Evolutionary conservation across 2,329 filamentous ascomycete genomes (phyloP).

Genomic region (Sarocladiaceae sp.): DNA sequence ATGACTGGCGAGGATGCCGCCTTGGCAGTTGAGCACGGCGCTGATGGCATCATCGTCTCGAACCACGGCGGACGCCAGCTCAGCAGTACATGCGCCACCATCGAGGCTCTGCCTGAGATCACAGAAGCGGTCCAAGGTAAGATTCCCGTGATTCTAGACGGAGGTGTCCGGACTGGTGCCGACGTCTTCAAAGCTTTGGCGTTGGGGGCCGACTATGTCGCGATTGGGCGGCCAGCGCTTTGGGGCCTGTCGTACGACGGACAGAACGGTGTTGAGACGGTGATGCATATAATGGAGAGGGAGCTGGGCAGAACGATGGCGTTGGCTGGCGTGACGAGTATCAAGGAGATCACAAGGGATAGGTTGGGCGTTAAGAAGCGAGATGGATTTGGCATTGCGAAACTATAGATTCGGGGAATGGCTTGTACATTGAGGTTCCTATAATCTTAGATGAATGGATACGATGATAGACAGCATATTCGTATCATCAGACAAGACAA

Average conservation of each 20-base stretch:
- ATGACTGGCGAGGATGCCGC: constrained; percentile 16
- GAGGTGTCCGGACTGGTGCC: constrained; percentile 27
- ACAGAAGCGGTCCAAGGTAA: constrained; percentile 16
- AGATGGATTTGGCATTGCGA: constrained; percentile 12
- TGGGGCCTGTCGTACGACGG: constrained; percentile 15
- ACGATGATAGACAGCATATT: too few relatives aligned
- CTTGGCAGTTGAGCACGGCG: constrained; percentile 14
- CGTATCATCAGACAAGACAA: too few relatives aligned
- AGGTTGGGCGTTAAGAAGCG: constrained; percentile 8
- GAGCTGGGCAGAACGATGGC: constrained; percentile 13
- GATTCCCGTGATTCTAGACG: constrained; percentile 23
- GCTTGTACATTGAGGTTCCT: too few relatives aligned
- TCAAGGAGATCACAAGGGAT: constrained; percentile 9
- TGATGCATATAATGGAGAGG: constrained; percentile 13
- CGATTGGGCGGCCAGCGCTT: constrained; percentile 12
- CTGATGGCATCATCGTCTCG: constrained; percentile 15
- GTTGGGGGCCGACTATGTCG: constrained; percentile 21
- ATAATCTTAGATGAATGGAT: too few relatives aligned
- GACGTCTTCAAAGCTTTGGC: constrained; percentile 29
- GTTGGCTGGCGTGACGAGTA: constrained; percentile 9
- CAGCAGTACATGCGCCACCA: constrained; percentile 22
- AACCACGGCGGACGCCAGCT: constrained; percentile 28
- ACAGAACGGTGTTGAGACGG: constrained; percentile 12
- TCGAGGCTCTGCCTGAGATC: constrained; percentile 24
- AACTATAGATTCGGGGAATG: constrained; percentile 10